A percentile compares a stretch with the other conserved stretches of the same genome.
phyloP scores from a whole-genome alignment of 495 filamentous ascomycete species.

The Schizothecium vesticola region DNA sequence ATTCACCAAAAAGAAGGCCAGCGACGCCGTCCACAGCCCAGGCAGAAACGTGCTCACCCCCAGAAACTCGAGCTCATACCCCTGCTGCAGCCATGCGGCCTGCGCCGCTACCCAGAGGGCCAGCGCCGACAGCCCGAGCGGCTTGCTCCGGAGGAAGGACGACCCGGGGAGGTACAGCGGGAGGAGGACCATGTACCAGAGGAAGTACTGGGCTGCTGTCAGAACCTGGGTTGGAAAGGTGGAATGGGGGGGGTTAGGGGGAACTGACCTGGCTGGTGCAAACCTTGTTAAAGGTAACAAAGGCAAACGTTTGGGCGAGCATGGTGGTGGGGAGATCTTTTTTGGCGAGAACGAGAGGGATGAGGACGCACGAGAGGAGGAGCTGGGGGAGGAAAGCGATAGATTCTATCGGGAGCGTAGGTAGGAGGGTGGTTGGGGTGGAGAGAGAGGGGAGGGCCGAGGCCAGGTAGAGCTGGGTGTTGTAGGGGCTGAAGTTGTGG shows the following conservation, averaged over 20 bases:
- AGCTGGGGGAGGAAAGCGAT: conserved; percentile 88
- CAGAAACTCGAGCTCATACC: conserved; percentile 80
- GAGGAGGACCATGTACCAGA: conserved; percentile 93
- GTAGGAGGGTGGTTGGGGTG: background rate
- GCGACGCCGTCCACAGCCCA: conserved; percentile 66
- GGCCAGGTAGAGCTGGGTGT: conserved; percentile 80
- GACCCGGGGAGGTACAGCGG: conserved; percentile 84
- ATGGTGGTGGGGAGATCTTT: conserved; percentile 77
- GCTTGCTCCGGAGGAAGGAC: conserved; percentile 55
- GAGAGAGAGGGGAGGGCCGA: conserved; percentile 48
- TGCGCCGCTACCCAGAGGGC: conserved; percentile 67
- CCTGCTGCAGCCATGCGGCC: conserved; percentile 84
- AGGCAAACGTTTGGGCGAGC: conserved; percentile 97
- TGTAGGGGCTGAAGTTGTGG: conserved; percentile 97
- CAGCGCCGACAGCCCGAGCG: conserved; percentile 57
- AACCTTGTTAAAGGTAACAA: conserved; percentile 97
- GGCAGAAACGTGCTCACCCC: conserved; percentile 82
- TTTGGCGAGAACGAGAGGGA: conserved; percentile 78
- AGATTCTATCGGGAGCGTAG: conserved; percentile 64
- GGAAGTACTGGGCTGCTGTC: conserved; percentile 67
- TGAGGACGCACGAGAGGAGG: conserved; percentile 63
- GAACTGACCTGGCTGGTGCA: conserved; percentile 84
- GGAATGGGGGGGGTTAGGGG: background rate
- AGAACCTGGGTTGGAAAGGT: background rate
- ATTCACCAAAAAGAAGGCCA: conserved; percentile 81